Evolutionary conservation across 1,284 basidiomycete genomes (phyloP), one percentile per base, ranked within the genome.

Genomic region (Ganoderma boninense): DNA sequence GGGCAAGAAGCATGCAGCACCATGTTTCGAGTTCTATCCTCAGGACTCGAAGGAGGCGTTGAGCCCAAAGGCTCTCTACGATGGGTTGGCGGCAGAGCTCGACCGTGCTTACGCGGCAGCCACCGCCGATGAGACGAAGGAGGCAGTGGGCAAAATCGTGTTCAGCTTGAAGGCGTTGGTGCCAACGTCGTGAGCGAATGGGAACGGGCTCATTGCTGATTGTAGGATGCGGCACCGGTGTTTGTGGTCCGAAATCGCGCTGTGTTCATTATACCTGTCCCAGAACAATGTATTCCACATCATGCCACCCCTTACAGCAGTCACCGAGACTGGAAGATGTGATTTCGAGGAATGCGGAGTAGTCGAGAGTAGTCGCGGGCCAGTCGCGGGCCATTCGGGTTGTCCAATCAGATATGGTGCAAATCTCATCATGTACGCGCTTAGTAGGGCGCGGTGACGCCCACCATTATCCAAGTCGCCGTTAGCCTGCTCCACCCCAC

Each of bases 21-120:
- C 71, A 16, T 70, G 69, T 59, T 72, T 72, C 42, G 64, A 65
- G 54, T 72, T 70, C 63, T 72, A 69, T 61, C 52, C 64, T 18
- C 66, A 59, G 18, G 63, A 56, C 38, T 18, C 54, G 18, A 18
- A 38, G 44, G 18, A 38, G 49, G 44, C 49, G 46, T 40, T 66
- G 46, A 42, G 18, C n/a, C 60, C 66, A 32, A n/a, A 44, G 35
- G 26, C n/a, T 10, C 40, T 59, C 40, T 66, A 38, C 38, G 42
- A 62, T 38, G 38, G 23, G 16, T n/a, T 66, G 65, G 32, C 54
- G 54, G 23, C 42, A 26, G 65, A 66, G 61, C 23, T 62, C 54
- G 13, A 57, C 16, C 54, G 29, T 7, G 54, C 54, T 4, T 57
- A 57, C 54, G 13, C 32, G 29, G 26, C 35, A 18, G 26, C 29